Base-by-base conservation (phyloP, 257 asterid genomes). In the Ehretia macrophylla region DNA sequence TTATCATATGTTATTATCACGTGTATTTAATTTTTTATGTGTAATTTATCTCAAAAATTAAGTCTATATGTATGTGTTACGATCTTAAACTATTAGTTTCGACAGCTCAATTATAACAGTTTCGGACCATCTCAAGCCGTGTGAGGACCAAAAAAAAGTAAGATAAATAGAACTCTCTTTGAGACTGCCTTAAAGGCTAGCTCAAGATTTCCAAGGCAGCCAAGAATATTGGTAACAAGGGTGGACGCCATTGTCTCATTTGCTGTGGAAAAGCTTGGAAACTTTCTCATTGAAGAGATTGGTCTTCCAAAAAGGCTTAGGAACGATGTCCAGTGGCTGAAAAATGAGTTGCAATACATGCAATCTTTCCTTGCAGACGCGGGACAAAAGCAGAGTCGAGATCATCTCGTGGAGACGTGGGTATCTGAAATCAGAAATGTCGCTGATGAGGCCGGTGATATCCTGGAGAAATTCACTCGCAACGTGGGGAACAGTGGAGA, bases 321-420 rank as follows among this genome's bases (percentile, higher is more conserved):
- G 47, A 13, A 47, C 17, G 17, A 60, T n/a, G 56, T 60, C 17
- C 12, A 17, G 47, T 60, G 56, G 56, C 56, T 60, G 27, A 0
- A 16, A 46, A n/a, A 47, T 14, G 65, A 60, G 56, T 17, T 60
- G 11, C 16, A 11, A 1, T 47, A 6, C 11, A 44, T 44, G 65
- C 12, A 42, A 11, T 11, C 47, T 42, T 42, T 10, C 47, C 47
- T 11, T 42, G 14, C 3, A 11, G 47, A 42, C 8, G 16, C 47
- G 2, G 8, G 14, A 42, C 35, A 27, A 6, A 10, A 42, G 14
- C 47, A 10, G 2, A 42, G 47, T 10, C 8, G 8, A 42, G 47
- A 42, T 42, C 47, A 42, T 2, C 53, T 10, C 32, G 46, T 46
- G 23, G 13, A 22, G 51, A 51, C 14, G 5, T 42, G 63, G 53